A percentile compares a stretch with the other conserved stretches of the same genome.
phyloP scores from a whole-genome alignment of 208 protist species.

The Trypanosoma boissoni region DNA sequence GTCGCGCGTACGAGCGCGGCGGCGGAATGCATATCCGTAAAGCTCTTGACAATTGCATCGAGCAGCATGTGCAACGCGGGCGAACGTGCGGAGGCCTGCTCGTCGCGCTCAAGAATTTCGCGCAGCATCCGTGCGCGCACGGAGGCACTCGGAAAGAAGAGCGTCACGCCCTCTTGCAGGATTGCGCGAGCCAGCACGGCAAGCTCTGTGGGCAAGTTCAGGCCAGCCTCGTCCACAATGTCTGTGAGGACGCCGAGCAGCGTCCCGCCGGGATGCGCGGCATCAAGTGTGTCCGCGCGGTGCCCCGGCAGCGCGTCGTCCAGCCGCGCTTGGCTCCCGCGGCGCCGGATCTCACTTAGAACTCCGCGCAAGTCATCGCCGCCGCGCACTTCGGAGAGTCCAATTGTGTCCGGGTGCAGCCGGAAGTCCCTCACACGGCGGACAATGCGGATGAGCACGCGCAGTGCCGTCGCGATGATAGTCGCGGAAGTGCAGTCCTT shows the following conservation, averaged over 20 bases:
- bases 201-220: slow-evolving; percentile 45
- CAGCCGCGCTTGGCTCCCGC: slow-evolving; percentile 6
- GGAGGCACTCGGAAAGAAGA: slow-evolving; percentile 69
- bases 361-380: slow-evolving; percentile 14
- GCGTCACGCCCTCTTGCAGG: slow-evolving; percentile 62
- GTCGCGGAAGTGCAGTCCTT: slow-evolving; percentile 43
- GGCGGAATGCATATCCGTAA: slow-evolving; percentile 23
- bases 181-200: slow-evolving; percentile 45
- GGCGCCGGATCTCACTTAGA: slow-evolving; percentile 25
- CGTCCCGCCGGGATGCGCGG: slow-evolving; percentile 20
- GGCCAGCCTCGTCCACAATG: slow-evolving; percentile 69
- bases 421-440: slow-evolving; percentile 58
- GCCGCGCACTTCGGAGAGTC: slow-evolving; percentile 29
- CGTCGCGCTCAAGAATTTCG: slow-evolving; percentile 42
- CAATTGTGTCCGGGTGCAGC: slow-evolving; percentile 66
- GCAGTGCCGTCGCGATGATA: slow-evolving; percentile 54
- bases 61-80: slow-evolving; percentile 23
- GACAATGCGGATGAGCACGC: slow-evolving; percentile 68
- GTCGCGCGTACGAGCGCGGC: slow-evolving; percentile 10
- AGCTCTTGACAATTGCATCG: slow-evolving; percentile 28
- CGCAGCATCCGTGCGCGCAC: slow-evolving; percentile 58
- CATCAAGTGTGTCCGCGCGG: background rate
- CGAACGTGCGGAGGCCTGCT: slow-evolving; percentile 11
- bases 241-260: slow-evolving; percentile 64
- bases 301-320: background rate